Evolutionary conservation across 495 filamentous ascomycete genomes (phyloP), one percentile per base, ranked within the genome.

Genomic region (Filosporella fistucella): DNA sequence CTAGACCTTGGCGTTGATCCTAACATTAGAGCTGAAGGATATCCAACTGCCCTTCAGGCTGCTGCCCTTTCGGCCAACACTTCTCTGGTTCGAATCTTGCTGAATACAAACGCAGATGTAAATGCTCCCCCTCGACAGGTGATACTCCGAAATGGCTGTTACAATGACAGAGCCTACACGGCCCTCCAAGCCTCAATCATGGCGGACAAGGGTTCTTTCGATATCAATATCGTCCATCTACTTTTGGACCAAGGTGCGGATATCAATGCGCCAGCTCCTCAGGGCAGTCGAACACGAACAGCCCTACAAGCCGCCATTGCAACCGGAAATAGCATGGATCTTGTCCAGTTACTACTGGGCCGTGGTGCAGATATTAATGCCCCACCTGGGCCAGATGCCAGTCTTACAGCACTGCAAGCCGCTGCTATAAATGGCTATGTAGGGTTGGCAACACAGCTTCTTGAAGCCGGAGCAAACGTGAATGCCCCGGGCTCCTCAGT

Each of bases 211-310:
- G n/a, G n/a, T n/a, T n/a, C n/a, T n/a, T n/a, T n/a, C 13, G 42
- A 47, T 11, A 14, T 47, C 8, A 38, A 51, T 4, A 49, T 52
- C 28, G 44, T 60, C 13, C 24, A 54, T 23, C 10, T 52, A 30
- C 52, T 63, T 18, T 12, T 61, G 6, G 40, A 50, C 21, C 22
- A 30, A 10, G 58, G 55, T n/a, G 58, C 58, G 13, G 49, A 56
- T 39, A 41, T 61, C 25, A 36, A 61, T 50, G 56, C 33, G 14
- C 17, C 30, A 41, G 0, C 49, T 16, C 13, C 32, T n/a, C 33
- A 17, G n/a, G 56, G 55, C 17, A 24, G 32, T 30, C 21, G 21
- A 24, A 43, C 47, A 18, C 25, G 42, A 41, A 33, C 48, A 18
- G 48, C 48, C 41, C 41, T 28, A 37, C 13, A 23, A 24, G 32